Base-by-base conservation (phyloP, 345 rosid species). In the Corchorus capsularis region DNA sequence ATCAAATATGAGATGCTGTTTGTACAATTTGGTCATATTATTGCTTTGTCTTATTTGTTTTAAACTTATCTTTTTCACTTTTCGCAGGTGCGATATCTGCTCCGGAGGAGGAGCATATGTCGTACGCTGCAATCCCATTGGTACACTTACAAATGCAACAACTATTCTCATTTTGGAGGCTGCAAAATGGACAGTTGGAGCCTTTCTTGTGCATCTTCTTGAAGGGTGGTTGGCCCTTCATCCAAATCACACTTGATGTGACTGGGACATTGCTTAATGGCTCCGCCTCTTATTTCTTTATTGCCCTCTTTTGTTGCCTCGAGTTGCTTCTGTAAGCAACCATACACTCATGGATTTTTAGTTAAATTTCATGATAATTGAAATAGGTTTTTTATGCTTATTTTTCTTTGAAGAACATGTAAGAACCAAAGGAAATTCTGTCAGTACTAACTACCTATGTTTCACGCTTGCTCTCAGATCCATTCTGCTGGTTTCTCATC, bases 1-100 rank as follows among this genome's bases (percentile, higher is more conserved):
- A 72, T 64, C 55, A 73, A 77, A 64, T 75, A 34, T 75, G 67
- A 19, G 76, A 66, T 76, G 63, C 63, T 61, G 78, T 79, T 80
- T 66, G 19, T 69, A 74, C 65, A 78, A 37, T 79, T 78, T 79
- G 73, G 77, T 75, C 73, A 53, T 76, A 71, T 73, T 52, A 52
- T 77, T 63, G 70, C 54, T 19, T 79, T 63, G 27, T 75, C 70
- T n/a, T 52, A 79, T 80, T 71, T 65, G 61, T 79, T 81, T 89
- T 72, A 76, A 86, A 84, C 91, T 88, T 81, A 87, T 86, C 77
- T 76, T 83, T 86, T 84, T 91, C 83, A 82, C 90, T 91, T 89
- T 90, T 91, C 89, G 93, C 93, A 91, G 96, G 96, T 91, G 96
- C 96, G 96, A 91, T 91, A 91, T 91, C 86, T 91, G 96, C 96